phyloP scores from a whole-genome alignment of 1,284 basidiomycete genomes.

The Mycosarcoma maydis region DNA sequence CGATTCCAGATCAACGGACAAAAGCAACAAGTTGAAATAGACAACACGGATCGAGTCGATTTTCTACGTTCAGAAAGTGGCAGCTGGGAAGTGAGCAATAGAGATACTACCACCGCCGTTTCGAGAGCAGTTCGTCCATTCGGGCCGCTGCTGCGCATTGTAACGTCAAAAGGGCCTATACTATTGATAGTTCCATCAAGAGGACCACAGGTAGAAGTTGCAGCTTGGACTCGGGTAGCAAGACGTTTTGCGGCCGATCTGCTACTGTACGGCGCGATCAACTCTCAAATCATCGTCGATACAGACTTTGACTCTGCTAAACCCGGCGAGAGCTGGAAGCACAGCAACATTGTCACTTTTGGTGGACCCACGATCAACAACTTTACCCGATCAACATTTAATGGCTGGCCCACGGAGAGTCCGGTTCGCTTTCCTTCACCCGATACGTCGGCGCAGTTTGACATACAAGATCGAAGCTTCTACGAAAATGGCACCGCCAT shows the following conservation, averaged over 20 bases:
- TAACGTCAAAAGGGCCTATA: slow-evolving; percentile 28
- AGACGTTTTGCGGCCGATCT: slow-evolving; percentile 35
- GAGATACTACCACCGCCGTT: background rate
- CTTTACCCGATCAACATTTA: slow-evolving; percentile 12
- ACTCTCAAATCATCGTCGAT: slow-evolving; percentile 41
- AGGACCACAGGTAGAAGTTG: slow-evolving; percentile 3
- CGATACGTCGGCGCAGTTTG: slow-evolving; percentile 23
- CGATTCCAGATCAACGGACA: slow-evolving; percentile 4
- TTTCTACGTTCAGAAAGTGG: slow-evolving; percentile 1
- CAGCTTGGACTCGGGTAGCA: slow-evolving; percentile 22
- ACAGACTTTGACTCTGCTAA: slow-evolving; percentile 2
- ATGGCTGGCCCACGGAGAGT: slow-evolving; percentile 10
- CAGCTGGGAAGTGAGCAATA: background rate
- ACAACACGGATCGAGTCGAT: background rate
- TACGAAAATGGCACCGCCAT: slow-evolving; percentile 25
- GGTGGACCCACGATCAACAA: slow-evolving; percentile 42
- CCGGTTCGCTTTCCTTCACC: slow-evolving; percentile 22
- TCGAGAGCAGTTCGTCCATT: slow-evolving; percentile 16
- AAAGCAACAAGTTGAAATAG: background rate
- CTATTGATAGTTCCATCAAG: slow-evolving; percentile 29
- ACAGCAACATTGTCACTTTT: slow-evolving; percentile 32
- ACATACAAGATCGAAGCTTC: slow-evolving; percentile 32
- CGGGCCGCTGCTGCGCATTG: slow-evolving; percentile 33
- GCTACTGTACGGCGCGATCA: slow-evolving; percentile 37
- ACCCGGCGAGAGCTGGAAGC: background rate